Evolutionary conservation across 176 grass and related monocot genomes (phyloP).

Genomic region (Carex littledalei): DNA sequence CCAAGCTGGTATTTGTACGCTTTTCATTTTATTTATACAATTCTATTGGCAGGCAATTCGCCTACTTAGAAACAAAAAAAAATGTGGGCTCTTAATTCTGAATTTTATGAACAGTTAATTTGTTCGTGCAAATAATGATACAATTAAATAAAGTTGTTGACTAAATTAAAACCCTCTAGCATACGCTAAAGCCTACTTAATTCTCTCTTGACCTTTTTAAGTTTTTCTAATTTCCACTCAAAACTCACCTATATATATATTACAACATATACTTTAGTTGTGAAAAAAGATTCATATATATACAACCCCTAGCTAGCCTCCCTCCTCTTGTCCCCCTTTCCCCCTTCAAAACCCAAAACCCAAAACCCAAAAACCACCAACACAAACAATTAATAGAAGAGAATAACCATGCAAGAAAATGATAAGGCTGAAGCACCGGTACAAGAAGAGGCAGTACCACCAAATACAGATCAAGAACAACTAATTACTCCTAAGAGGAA

Average conservation of each 20-base stretch:
- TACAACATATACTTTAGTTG: background rate
- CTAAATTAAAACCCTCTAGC: background rate
- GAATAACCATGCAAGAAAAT: background rate
- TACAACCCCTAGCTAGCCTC: background rate
- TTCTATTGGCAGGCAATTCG: no score
- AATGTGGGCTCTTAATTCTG: no score
- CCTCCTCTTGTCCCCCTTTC: no score
- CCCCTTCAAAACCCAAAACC: background rate
- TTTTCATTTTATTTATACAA: no score
- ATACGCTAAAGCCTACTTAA: background rate
- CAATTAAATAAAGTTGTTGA: background rate
- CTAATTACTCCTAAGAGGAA: conserved; percentile 12
- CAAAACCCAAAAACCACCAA: background rate
- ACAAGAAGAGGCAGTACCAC: background rate
- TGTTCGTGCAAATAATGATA: background rate
- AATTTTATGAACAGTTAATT: background rate
- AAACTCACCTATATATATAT: background rate
- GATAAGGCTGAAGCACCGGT: background rate
- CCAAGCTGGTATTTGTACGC: no score
- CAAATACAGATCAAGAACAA: background rate
- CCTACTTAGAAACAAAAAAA: no score
- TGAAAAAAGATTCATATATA: background rate
- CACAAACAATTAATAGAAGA: background rate
- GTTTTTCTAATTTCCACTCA: background rate
- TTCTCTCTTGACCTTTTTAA: background rate